These are phyloP conservation scores for Phytopythium delawarense DNA, from an alignment of 352 stramenopile species.

Conservation along the genomic window DNA sequence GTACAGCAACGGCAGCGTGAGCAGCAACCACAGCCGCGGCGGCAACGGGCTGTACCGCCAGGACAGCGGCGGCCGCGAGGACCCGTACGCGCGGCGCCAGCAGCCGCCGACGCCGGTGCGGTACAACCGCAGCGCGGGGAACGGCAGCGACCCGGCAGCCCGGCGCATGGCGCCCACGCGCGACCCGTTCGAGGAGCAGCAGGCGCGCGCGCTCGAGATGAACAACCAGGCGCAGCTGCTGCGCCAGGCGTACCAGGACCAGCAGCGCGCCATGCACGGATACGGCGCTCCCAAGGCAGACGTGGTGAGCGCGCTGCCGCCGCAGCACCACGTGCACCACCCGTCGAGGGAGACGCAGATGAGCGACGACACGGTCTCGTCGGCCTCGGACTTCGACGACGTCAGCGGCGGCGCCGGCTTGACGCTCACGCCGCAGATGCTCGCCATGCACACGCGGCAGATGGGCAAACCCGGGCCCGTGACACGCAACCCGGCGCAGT, in stretches of 20 bases:
- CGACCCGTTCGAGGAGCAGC: slow-evolving; percentile 29
- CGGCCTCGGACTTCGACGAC: slow-evolving; percentile 20
- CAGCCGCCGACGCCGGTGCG: slow-evolving; percentile 1
- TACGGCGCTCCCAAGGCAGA: slow-evolving; percentile 3
- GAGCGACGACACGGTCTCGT: slow-evolving; percentile 21
- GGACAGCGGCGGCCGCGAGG: slow-evolving; percentile 17
- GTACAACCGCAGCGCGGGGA: slow-evolving; percentile 10
- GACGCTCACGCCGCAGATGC: slow-evolving; percentile 41
- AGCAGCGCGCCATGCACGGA: slow-evolving; percentile 8
- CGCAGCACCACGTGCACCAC: slow-evolving; percentile 11
- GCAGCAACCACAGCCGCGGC: slow-evolving; percentile 13
- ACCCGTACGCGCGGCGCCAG: slow-evolving; percentile 16
- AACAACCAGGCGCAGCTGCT: slow-evolving; percentile 15
- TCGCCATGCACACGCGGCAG: slow-evolving; percentile 45
- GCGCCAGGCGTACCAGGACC: slow-evolving; percentile 6
- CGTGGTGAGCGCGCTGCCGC: slow-evolving; percentile 6
- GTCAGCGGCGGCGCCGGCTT: slow-evolving; percentile 11
- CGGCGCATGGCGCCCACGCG: slow-evolving; percentile 7
- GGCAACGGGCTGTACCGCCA: slow-evolving; percentile 6
- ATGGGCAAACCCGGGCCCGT: slow-evolving; percentile 38
- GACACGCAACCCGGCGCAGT: slow-evolving; percentile 17
- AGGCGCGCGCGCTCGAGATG: slow-evolving; percentile 16
- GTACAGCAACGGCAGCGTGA: neutral
- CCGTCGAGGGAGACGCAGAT: too few species aligned
- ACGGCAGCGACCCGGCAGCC: slow-evolving; percentile 16